Conservation (phyloP, 2,329 filamentous ascomycete species). For the Thermothelomyces thermophilus region DNA sequence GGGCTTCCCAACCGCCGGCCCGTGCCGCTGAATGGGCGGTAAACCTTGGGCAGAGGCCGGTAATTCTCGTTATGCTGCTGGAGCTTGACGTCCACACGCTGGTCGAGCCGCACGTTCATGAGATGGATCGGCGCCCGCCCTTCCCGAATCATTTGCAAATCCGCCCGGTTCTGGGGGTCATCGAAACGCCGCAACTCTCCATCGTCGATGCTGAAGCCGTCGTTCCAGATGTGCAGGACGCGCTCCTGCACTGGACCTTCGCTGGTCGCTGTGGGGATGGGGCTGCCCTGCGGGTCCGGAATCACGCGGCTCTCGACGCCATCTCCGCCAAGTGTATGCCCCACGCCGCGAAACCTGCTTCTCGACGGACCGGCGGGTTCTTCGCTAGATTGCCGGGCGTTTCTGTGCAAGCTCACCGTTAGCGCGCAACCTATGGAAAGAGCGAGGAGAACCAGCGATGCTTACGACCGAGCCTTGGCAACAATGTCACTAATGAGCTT, state of each 20-base stretch:
- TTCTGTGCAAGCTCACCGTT: conserved; percentile 38
- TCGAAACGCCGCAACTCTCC: conserved; percentile 72
- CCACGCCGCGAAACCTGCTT: conserved; percentile 60
- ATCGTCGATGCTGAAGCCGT: conserved; percentile 82
- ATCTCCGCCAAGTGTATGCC: conserved; percentile 72
- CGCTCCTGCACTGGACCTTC: conserved; percentile 53
- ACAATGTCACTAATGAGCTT: conserved; percentile 58
- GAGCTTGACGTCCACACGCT: conserved; percentile 73
- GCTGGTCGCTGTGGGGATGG: conserved; percentile 28
- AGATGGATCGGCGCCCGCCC: conserved; percentile 72
- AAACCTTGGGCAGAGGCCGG: conserved; percentile 64
- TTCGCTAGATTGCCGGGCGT: conserved; percentile 49
- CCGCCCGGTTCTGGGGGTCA: conserved; percentile 66
- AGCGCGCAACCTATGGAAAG: neutral
- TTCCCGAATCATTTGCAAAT: conserved; percentile 67
- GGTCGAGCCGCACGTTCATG: conserved; percentile 67
- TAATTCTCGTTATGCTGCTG: conserved; percentile 71
- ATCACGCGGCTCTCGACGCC: conserved; percentile 63
- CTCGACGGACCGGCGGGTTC: conserved; percentile 42
- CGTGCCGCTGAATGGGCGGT: conserved; percentile 65
- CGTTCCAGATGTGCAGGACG: conserved; percentile 70
- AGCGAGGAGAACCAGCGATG: conserved; percentile 5
- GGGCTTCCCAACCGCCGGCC: conserved; percentile 72
- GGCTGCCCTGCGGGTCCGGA: conserved; percentile 48
- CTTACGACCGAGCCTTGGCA: conserved; percentile 56